These are phyloP conservation scores for Quercus parvula DNA, from an alignment of 306 rosid species.

Conservation along the genomic window DNA sequence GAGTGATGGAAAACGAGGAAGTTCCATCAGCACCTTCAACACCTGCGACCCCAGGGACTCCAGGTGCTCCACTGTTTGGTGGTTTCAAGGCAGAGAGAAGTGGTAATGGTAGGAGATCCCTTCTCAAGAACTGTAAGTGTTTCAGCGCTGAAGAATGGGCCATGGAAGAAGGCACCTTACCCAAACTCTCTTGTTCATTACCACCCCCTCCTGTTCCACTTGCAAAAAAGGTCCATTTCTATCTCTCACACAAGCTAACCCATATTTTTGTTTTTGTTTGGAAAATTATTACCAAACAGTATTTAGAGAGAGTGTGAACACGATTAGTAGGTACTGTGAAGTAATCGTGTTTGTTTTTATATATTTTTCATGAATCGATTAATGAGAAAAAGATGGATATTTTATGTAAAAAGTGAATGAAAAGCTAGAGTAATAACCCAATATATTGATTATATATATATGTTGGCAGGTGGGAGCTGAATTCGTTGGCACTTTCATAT, in stretches of 20 bases:
- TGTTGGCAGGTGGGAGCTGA: conserved; percentile 78
- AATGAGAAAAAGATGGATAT: not conserved
- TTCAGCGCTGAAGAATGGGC: conserved; percentile 56
- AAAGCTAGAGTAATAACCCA: no score
- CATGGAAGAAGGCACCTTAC: conserved; percentile 65
- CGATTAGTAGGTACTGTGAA: no score
- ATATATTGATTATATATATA: no score
- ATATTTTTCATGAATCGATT: no score
- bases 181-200: conserved; percentile 56
- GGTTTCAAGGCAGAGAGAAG: conserved; percentile 42
- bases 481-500: conserved; percentile 72
- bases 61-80: conserved; percentile 75
- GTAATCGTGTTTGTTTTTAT: no score
- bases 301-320: no score
- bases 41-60: conserved; percentile 78
- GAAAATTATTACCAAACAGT: no score
- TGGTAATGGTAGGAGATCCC: conserved; percentile 46
- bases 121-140: conserved; percentile 58
- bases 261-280: no score
- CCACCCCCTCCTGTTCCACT: conserved; percentile 68
- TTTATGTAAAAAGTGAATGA: not conserved
- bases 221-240: conserved; percentile 54
- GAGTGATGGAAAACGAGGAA: conserved; percentile 49
- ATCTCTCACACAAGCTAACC: not conserved
- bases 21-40: conserved; percentile 59